Percentiles rank a stretch among this genome's conserved stretches.
Evolutionary conservation across 306 rosid genomes (phyloP).

Genomic region (Cyamopsis tetragonoloba): DNA sequence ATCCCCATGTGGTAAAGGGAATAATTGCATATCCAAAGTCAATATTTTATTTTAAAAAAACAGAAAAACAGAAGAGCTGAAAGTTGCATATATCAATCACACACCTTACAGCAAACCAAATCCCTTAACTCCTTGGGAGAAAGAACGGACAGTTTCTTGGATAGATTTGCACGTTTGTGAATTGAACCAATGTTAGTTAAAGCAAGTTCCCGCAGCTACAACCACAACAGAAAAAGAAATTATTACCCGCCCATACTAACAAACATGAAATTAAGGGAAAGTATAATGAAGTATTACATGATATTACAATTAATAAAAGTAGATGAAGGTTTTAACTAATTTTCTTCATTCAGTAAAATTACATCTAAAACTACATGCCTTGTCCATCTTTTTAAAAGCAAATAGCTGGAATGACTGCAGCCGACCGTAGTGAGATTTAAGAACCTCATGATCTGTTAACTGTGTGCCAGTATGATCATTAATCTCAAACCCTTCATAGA

Average conservation of each 20-base stretch:
- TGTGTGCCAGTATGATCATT: constrained; percentile 90
- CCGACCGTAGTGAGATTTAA: constrained; percentile 83
- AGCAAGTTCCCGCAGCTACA: constrained; percentile 83
- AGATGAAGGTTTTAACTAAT: neutral
- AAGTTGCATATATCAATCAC: constrained; percentile 19
- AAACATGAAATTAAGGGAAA: constrained; percentile 8
- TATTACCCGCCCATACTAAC: neutral
- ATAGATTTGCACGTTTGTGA: constrained; percentile 74
- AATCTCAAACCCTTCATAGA: constrained; percentile 94
- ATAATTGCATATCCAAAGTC: constrained; percentile 15
- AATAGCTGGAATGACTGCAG: constrained; percentile 83
- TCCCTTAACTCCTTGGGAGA: constrained; percentile 71
- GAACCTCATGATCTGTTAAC: constrained; percentile 88
- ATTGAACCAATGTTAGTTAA: constrained; percentile 82
- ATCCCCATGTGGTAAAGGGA: neutral
- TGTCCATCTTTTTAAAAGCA: constrained; percentile 76
- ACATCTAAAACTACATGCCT: constrained; percentile 54
- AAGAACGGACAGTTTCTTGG: constrained; percentile 86
- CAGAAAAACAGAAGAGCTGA: neutral
- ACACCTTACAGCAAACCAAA: constrained; percentile 86
- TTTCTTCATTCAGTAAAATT: constrained; percentile 7
- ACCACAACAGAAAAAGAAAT: constrained; percentile 24
- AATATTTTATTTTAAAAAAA: no score
- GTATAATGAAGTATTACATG: neutral
- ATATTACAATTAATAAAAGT: neutral